A percentile compares a stretch with the other conserved stretches of the same genome.
Evolutionary conservation across 805 yeast species (phyloP).

Genomic region (Monosporozyma unispora): DNA sequence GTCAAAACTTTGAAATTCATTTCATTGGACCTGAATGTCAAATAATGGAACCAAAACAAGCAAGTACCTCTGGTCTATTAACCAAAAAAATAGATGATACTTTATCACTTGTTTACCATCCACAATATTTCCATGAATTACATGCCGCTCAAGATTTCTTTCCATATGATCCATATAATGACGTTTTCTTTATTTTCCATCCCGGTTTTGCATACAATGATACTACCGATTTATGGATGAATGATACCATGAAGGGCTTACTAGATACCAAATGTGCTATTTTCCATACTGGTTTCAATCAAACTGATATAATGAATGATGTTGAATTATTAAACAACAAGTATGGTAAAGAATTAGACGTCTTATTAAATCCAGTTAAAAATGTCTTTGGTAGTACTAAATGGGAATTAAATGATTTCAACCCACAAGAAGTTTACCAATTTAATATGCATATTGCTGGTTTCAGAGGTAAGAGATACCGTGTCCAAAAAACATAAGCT

Average conservation of each 20-base stretch:
- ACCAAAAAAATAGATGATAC: constrained; percentile 67
- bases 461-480: constrained; percentile 94
- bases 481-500: constrained; percentile 50
- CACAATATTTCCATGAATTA: constrained; percentile 83
- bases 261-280: constrained; percentile 91
- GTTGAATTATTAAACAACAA: constrained; percentile 57
- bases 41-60: constrained; percentile 17
- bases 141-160: constrained; percentile 91
- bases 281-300: constrained; percentile 84
- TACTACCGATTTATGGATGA: constrained; percentile 80
- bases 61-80: constrained; percentile 47
- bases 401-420: constrained; percentile 86
- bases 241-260: constrained; percentile 74
- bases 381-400: constrained; percentile 81
- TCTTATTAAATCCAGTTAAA: constrained; percentile 61
- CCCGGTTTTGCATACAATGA: constrained; percentile 90
- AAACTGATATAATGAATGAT: constrained; percentile 62
- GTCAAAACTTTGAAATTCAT: constrained; percentile 73
- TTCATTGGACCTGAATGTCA: constrained; percentile 90
- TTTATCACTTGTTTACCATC: constrained; percentile 73
- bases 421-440: constrained; percentile 94
- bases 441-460: constrained; percentile 87
- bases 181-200: constrained; percentile 87
- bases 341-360: constrained; percentile 71
- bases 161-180: constrained; percentile 97